Evolutionary conservation across 169 alveolate species (phyloP).

Genomic region (Plasmodium chabaudi): DNA sequence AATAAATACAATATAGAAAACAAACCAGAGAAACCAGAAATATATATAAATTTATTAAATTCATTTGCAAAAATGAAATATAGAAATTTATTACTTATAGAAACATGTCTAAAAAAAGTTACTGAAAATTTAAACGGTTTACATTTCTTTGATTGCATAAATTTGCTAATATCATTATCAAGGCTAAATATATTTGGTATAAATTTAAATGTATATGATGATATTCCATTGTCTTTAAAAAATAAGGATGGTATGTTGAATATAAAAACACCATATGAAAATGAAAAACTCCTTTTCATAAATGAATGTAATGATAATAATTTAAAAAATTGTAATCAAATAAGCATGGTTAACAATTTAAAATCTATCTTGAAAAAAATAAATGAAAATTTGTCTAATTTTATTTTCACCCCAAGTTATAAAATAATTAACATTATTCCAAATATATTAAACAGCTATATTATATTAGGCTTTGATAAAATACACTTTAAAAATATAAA

Average conservation of each 20-base stretch:
- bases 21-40: not conserved
- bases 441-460: constrained; percentile 26
- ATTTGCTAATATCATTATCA: constrained; percentile 53
- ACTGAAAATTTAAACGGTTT: constrained; percentile 20
- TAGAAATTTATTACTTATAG: constrained; percentile 39
- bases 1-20: constrained; percentile 10
- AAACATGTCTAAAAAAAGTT: constrained; percentile 27
- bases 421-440: constrained; percentile 45
- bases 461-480: constrained; percentile 45
- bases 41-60: constrained; percentile 47
- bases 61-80: constrained; percentile 67
- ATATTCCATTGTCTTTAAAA: not conserved
- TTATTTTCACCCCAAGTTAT: constrained; percentile 24
- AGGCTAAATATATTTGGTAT: constrained; percentile 48
- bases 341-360: constrained; percentile 11
- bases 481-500: constrained; percentile 60
- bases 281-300: constrained; percentile 17
- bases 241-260: not conserved
- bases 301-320: constrained; percentile 20
- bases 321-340: not conserved
- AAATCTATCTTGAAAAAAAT: constrained; percentile 30
- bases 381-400: constrained; percentile 13
- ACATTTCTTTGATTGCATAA: constrained; percentile 48
- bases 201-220: constrained; percentile 17
- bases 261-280: not conserved